Conservation (phyloP, 208 protist species). For the Jaenimonas drosophilae region DNA sequence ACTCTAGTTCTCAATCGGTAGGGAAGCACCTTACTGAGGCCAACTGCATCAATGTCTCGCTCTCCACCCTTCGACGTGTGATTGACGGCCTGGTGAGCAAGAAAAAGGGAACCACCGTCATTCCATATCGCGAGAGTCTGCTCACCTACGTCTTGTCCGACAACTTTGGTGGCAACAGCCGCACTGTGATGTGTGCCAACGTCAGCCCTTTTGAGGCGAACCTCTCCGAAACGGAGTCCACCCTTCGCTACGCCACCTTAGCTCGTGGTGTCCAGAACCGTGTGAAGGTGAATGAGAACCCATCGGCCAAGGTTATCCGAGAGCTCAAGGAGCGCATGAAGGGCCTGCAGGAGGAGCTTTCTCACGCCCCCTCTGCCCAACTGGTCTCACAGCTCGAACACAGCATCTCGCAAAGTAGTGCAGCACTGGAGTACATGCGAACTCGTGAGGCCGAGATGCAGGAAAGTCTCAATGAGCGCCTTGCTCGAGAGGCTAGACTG, state of each 20-base stretch:
- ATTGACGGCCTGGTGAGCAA: slow-evolving; percentile 44
- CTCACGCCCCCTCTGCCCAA: background rate
- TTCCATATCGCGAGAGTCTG: slow-evolving; percentile 80
- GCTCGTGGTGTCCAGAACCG: slow-evolving; percentile 77
- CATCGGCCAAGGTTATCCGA: slow-evolving; percentile 62
- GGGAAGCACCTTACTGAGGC: slow-evolving; percentile 44
- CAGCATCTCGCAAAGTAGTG: background rate
- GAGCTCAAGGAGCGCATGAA: slow-evolving; percentile 63
- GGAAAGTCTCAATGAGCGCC: slow-evolving; percentile 1
- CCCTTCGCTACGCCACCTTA: slow-evolving; percentile 68
- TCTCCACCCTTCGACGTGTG: slow-evolving; percentile 67
- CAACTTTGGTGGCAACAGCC: slow-evolving; percentile 74
- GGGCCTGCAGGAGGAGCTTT: slow-evolving; percentile 31
- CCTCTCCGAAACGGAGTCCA: slow-evolving; percentile 70
- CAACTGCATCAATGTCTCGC: slow-evolving; percentile 71
- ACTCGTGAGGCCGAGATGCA: slow-evolving; percentile 9
- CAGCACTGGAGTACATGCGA: slow-evolving; percentile 2
- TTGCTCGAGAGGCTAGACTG: slow-evolving; percentile 10
- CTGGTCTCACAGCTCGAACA: background rate
- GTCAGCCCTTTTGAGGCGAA: slow-evolving; percentile 53
- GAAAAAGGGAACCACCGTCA: slow-evolving; percentile 19
- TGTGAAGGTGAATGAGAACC: slow-evolving; percentile 82
- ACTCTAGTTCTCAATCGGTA: slow-evolving; percentile 12
- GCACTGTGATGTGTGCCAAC: slow-evolving; percentile 80
- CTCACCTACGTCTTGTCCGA: slow-evolving; percentile 87